Percentiles rank a stretch among this genome's conserved stretches.
phyloP scores from a whole-genome alignment of 352 stramenopile genomes.

The Globisporangium viniferum region DNA sequence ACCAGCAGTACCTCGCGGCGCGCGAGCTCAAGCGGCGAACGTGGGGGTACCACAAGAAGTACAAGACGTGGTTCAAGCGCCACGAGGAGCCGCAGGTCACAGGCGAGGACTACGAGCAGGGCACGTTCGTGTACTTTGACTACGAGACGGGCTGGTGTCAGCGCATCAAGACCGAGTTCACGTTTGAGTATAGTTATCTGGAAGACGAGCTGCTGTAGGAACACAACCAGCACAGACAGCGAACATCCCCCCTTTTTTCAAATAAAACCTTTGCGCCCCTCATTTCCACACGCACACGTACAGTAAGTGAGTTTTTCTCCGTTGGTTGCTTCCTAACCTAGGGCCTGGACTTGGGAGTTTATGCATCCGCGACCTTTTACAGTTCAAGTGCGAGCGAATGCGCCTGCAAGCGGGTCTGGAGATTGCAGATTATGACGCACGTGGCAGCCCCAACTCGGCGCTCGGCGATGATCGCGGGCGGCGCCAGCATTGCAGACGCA shows the following conservation, averaged over 20 bases:
- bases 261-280: neutral
- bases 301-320: no score
- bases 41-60: conserved; percentile 99
- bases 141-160: conserved; percentile 99
- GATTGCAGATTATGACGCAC: no score
- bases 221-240: neutral
- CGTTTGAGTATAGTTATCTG: conserved; percentile 98
- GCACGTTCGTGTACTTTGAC: conserved; percentile 99
- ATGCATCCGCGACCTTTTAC: no score
- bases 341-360: no score
- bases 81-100: conserved; percentile 96
- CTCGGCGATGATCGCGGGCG: no score
- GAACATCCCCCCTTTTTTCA: neutral
- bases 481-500: no score
- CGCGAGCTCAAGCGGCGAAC: conserved; percentile 97
- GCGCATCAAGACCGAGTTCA: conserved; percentile 99
- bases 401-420: no score
- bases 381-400: no score
- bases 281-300: neutral
- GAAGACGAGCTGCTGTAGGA: conserved; percentile 85
- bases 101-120: conserved; percentile 98
- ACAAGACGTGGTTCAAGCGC: conserved; percentile 99
- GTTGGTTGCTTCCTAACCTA: no score
- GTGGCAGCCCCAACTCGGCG: no score
- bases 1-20: conserved; percentile 98